Conservation (phyloP, 2,329 filamentous ascomycete genomes). For the Stenocarpella maydis region DNA sequence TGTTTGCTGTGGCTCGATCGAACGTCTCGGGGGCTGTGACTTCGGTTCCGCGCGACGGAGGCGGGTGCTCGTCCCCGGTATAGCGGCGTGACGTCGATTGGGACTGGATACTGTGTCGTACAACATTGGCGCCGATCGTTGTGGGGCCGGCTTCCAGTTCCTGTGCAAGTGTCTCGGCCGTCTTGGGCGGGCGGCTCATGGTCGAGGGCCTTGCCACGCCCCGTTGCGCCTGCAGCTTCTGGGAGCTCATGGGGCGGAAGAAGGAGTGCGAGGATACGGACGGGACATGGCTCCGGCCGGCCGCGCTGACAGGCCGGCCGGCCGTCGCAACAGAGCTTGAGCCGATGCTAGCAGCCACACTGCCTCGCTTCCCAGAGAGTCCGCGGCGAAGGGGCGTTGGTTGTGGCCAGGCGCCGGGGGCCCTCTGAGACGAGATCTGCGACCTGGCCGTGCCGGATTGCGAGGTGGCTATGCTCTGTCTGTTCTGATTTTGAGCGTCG, state of each 20-base stretch:
- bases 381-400: slow-evolving; percentile 63
- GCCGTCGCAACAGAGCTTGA: slow-evolving; percentile 49
- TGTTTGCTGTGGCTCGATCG: slow-evolving; percentile 78
- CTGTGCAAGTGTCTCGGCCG: slow-evolving; percentile 25
- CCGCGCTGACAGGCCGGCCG: slow-evolving; percentile 70
- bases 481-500: slow-evolving; percentile 43
- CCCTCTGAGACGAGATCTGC: slow-evolving; percentile 55
- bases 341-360: slow-evolving; percentile 47
- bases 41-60: slow-evolving; percentile 49
- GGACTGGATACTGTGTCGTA: slow-evolving; percentile 44
- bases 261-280: slow-evolving; percentile 90
- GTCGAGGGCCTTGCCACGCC: slow-evolving; percentile 60
- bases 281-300: slow-evolving; percentile 87
- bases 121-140: slow-evolving; percentile 32
- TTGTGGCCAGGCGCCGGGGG: slow-evolving; percentile 58
- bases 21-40: slow-evolving; percentile 71
- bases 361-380: slow-evolving; percentile 55
- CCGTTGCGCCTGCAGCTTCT: slow-evolving; percentile 90
- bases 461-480: slow-evolving; percentile 46
- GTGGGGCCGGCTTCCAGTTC: slow-evolving; percentile 18
- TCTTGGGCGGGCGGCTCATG: slow-evolving; percentile 47
- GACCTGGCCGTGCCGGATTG: slow-evolving; percentile 64
- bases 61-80: slow-evolving; percentile 32
- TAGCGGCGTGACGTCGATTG: slow-evolving; percentile 39
- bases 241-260: slow-evolving; percentile 96